A percentile compares a stretch with the other conserved stretches of the same genome.
Evolutionary conservation across 2,329 filamentous ascomycete species (phyloP).

Genomic region (Phaeosphaeria sp.): DNA sequence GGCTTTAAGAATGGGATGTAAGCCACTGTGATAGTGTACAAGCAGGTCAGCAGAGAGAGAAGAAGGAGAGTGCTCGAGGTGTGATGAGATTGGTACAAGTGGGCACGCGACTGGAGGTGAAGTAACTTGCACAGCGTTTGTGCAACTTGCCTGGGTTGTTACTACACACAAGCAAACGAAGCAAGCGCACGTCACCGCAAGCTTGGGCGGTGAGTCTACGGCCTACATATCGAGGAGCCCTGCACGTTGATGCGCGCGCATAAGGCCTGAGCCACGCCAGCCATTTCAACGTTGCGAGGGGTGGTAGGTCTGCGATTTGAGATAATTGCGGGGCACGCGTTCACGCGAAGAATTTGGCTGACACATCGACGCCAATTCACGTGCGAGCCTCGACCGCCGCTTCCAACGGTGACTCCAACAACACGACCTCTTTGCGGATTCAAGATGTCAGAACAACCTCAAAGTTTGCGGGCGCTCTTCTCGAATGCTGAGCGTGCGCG

Average conservation of each 20-base stretch:
- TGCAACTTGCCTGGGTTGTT: constrained; percentile 6
- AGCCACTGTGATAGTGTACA: not conserved
- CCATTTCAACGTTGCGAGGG: not conserved
- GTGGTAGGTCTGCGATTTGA: not conserved
- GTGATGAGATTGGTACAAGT: not conserved
- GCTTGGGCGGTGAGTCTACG: not conserved
- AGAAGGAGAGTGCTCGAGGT: not conserved
- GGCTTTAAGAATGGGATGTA: not conserved
- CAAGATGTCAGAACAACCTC: constrained; percentile 52
- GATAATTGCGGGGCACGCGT: constrained; percentile 23
- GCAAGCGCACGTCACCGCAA: constrained; percentile 10
- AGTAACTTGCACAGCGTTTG: constrained; percentile 15
- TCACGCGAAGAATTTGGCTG: constrained; percentile 15
- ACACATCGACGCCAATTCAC: constrained; percentile 35
- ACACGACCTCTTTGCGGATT: constrained; percentile 4
- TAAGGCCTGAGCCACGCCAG: not conserved
- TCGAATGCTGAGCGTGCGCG: constrained; percentile 62
- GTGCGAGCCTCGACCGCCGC: constrained; percentile 14
- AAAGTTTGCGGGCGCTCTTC: constrained; percentile 64
- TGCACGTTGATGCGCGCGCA: not conserved
- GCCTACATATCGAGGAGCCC: not conserved
- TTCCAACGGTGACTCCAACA: constrained; percentile 2
- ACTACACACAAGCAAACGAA: constrained; percentile 23
- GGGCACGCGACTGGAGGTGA: constrained; percentile 6
- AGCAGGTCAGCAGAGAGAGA: not conserved